Evolutionary conservation across 257 asterid genomes (phyloP), one percentile per base, ranked within the genome.

Genomic region (Leonotis leonurus): DNA sequence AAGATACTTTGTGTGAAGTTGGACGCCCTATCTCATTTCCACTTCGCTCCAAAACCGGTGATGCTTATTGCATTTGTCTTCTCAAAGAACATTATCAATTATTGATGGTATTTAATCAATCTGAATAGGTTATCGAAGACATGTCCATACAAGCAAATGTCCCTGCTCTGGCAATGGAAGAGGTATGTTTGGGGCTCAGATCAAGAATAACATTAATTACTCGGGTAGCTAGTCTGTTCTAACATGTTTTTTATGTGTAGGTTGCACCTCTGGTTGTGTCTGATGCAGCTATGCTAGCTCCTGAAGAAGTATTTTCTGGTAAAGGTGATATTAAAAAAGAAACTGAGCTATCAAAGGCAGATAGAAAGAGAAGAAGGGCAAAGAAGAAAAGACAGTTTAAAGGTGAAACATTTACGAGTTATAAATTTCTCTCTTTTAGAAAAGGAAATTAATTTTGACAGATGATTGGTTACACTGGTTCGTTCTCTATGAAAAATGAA

Each of bases 271-370:
- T 85, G 77, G 97, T 85, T 3, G 96, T 89, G 68, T 93, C 99
- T 52, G 96, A 93, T 71, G 97, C 97, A 20, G 90, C 96, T 76
- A 89, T 93, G 97, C 88, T 93, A 41, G 99, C 99, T 71, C 99
- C 99, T 11, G 97, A 93, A 77, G 99, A 93, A 84, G 81, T 93
- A 27, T 93, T 89, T 67, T 29, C 85, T 52, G 92, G 96, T 51
- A 93, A 85, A 82, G 97, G 97, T 68, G 90, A 89, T 77, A 56
- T 93, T 49, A 93, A 93, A 78, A 97, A 89, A 68, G 97, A 93
- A 75, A 72, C 81, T 32, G 99, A 93, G 82, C 83, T 87, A 60
- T 79, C 96, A 26, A 81, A 93, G 75, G 78, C 60, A 2, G 97
- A 93, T 16, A 83, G 92, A 82, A 85, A 87, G 78, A 87, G 94